Percentiles rank a stretch among this genome's conserved stretches.
Conservation (phyloP, 495 filamentous ascomycete species). For the Massariosphaeria phaeospora region DNA sequence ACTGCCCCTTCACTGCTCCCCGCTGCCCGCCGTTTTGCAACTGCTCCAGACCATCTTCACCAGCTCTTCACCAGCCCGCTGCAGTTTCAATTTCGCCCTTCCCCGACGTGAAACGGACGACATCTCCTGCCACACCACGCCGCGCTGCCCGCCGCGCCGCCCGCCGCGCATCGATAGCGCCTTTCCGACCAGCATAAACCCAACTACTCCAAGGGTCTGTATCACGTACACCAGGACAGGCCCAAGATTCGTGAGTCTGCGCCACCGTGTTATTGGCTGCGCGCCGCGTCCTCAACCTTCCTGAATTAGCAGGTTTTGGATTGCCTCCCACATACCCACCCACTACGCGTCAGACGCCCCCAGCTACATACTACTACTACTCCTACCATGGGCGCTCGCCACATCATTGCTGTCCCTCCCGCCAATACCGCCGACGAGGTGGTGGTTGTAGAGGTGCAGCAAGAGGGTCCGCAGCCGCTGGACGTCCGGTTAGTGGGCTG, state of each 20-base stretch:
- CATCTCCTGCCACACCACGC: conserved; percentile 12
- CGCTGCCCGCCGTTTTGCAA: background rate
- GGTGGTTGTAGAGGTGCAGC: conserved; percentile 27
- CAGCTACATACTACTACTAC: too few relatives aligned
- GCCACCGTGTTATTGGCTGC: conserved; percentile 1
- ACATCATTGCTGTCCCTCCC: conserved; percentile 23
- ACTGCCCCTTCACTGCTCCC: background rate
- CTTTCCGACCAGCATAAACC: conserved; percentile 18
- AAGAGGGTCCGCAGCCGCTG: conserved; percentile 21
- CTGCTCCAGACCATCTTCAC: too few relatives aligned
- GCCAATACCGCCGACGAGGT: conserved; percentile 9
- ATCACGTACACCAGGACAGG: conserved; percentile 17
- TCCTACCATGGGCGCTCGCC: conserved; percentile 9
- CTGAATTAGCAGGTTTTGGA: conserved; percentile 20
- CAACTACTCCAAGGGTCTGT: conserved; percentile 15
- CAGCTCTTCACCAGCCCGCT: too few relatives aligned
- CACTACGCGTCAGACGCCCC: conserved; percentile 13
- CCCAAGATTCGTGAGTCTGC: conserved; percentile 6
- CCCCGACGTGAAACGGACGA: conserved; percentile 19
- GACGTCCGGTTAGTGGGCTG: conserved; percentile 27
- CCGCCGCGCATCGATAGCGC: background rate
- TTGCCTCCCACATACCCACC: background rate
- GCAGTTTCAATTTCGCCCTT: conserved; percentile 10
- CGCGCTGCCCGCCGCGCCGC: background rate
- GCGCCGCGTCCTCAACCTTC: background rate